Evolutionary conservation across 352 stramenopile genomes (phyloP), one percentile per base, ranked within the genome.

Genomic region (Peronospora belbahrii): DNA sequence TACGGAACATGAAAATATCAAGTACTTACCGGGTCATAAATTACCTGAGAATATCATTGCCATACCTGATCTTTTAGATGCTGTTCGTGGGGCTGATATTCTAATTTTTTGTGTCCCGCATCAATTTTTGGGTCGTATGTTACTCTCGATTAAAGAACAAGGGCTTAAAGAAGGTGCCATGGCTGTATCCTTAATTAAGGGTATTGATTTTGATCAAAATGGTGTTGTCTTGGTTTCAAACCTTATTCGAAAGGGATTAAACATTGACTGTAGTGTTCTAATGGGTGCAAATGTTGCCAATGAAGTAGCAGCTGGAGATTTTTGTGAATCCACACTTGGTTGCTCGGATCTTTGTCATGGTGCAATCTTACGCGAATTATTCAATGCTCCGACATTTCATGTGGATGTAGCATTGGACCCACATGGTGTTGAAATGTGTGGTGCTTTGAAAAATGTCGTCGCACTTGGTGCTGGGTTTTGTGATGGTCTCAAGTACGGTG

Each of bases 251-350:
- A 72, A 93, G 38, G 77, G 76, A 5, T 61, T 96, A 15, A 66
- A 87, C 59, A 81, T 90, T 34, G 80, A 93, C 57, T 90, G 81
- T 61, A 89, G 77, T 40, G 94, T 98, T 13, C 65, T 98, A 15
- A 98, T 98, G 93, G 95, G 95, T 28, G 95, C 95, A 6, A 98
- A 98, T 73, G 91, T 98, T 6, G 95, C 95, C 3, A 95, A 95
- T 61, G 94, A 98, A 72, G 88, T 98, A 17, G 95, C 95, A 0
- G 73, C 74, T 15, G 91, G 88, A 23, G 85, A 97, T 62, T 97
- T 98, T 57, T 97, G 89, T 57, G 95, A 98, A 71, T 97, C 92
- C 1, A 98, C 95, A n/a, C 65, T 98, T 13, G 95, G 88, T 30
- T 97, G 76, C 48, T 56, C 81, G 0, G 68, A 86, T 41, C 50